These are phyloP conservation scores for Populus pruinosa DNA, from an alignment of 345 rosid genomes.

Conservation along the genomic window DNA sequence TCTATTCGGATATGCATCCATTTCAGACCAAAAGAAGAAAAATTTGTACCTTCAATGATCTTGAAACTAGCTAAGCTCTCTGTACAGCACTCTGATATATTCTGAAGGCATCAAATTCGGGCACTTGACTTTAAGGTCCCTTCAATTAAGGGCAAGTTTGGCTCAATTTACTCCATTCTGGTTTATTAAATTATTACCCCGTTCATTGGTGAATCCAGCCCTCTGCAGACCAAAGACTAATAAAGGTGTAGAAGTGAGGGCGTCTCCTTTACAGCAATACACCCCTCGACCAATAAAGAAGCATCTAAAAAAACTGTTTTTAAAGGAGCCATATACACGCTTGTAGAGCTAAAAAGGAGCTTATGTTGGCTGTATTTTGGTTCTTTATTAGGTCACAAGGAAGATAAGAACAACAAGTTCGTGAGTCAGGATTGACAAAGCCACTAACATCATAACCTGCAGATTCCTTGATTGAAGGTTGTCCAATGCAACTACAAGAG, in stretches of 20 bases:
- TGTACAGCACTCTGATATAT: not conserved
- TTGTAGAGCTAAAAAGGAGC: conserved; percentile 7
- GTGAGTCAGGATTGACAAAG: not conserved
- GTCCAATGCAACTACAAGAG: not conserved
- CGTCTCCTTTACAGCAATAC: conserved; percentile 14
- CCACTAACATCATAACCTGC: not conserved
- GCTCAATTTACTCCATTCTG: not conserved
- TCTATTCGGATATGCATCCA: not conserved
- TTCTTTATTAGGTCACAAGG: not conserved
- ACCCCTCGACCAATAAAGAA: conserved; percentile 19
- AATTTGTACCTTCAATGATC: not conserved
- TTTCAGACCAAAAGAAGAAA: conserved; percentile 7
- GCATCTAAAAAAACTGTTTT: conserved; percentile 24
- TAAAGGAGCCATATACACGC: conserved; percentile 27
- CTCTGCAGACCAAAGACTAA: not conserved
- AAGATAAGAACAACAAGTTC: conserved; percentile 2
- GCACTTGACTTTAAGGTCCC: not conserved
- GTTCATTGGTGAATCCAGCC: not conserved
- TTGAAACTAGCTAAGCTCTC: conserved; percentile 2
- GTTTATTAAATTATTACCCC: not conserved
- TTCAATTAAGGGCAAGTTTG: not conserved
- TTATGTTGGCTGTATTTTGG: not conserved
- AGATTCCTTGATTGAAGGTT: conserved; percentile 4
- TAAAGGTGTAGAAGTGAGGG: not conserved
- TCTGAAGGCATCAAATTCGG: not conserved